Percentiles rank a stretch among this genome's conserved stretches.
Conservation (phyloP, 2,329 filamentous ascomycete genomes). For the Simplicillium sp. region DNA sequence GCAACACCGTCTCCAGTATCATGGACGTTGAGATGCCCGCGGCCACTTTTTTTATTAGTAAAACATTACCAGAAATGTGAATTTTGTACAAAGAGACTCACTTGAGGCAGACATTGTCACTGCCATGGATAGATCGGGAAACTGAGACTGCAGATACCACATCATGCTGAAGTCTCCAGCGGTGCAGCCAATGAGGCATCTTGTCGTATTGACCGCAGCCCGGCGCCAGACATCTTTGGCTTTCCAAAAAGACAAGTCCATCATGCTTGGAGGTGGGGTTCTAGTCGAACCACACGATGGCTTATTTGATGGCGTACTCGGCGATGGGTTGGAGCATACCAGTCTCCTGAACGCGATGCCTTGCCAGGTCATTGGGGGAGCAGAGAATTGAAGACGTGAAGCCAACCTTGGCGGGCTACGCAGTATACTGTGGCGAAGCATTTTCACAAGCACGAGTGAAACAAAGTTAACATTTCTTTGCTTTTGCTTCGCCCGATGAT, state of each 20-base stretch:
- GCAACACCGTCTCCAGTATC: constrained; percentile 40
- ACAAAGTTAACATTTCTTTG: too few relatives aligned
- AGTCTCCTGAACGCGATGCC: too few relatives aligned
- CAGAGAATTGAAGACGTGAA: too few relatives aligned
- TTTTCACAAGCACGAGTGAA: too few relatives aligned
- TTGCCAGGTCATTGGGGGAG: too few relatives aligned
- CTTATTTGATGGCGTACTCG: too few relatives aligned
- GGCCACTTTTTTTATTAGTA: constrained; percentile 28
- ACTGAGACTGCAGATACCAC: constrained; percentile 42
- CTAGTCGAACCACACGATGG: too few relatives aligned
- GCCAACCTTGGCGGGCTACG: too few relatives aligned
- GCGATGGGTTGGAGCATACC: too few relatives aligned
- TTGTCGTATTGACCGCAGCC: constrained; percentile 43
- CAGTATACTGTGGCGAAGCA: too few relatives aligned
- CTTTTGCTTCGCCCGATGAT: background rate
- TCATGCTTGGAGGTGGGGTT: background rate
- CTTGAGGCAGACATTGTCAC: constrained; percentile 43
- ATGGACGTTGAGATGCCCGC: constrained; percentile 41
- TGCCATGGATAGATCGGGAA: constrained; percentile 34
- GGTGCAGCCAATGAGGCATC: constrained; percentile 46
- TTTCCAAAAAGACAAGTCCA: background rate
- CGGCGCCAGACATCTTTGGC: constrained; percentile 28
- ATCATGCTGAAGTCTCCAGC: constrained; percentile 45
- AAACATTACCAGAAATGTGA: background rate
- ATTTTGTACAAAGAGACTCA: constrained; percentile 14